Evolutionary conservation across 805 yeast genomes (phyloP).

Genomic region (Schizosaccharomyces osmophilus): DNA sequence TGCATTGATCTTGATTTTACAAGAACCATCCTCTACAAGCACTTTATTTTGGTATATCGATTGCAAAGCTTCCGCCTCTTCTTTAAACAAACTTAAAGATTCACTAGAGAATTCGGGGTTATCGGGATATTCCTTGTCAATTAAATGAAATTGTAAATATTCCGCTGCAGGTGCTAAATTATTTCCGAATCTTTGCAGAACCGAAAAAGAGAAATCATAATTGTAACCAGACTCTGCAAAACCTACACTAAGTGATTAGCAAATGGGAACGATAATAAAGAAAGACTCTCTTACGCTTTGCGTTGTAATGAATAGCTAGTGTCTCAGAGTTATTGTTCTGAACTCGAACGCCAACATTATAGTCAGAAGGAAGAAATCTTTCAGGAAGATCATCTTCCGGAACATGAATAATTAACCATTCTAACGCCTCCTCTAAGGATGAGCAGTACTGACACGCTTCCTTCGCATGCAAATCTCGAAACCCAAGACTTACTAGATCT

Average conservation of each 20-base stretch:
- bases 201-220: neutral
- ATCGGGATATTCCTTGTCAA: no score
- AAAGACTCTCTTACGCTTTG: neutral
- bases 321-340: constrained; percentile 4
- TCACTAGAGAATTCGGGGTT: no score
- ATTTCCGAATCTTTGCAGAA: no score
- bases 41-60: neutral
- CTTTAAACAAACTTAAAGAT: no score
- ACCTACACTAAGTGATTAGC: neutral
- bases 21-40: neutral
- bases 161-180: no score
- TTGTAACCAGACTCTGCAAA: neutral
- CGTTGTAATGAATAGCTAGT: neutral
- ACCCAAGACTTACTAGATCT: constrained; percentile 1
- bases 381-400: constrained; percentile 85
- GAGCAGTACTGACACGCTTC: constrained; percentile 41
- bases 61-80: neutral
- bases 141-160: no score
- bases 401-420: constrained; percentile 64
- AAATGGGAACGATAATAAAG: no score
- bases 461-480: constrained; percentile 27
- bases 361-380: constrained; percentile 13
- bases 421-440: constrained; percentile 29
- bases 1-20: neutral
- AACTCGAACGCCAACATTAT: constrained; percentile 12